phyloP scores from a whole-genome alignment of 73 alveolate species.

The Paramecium primaurelia region DNA sequence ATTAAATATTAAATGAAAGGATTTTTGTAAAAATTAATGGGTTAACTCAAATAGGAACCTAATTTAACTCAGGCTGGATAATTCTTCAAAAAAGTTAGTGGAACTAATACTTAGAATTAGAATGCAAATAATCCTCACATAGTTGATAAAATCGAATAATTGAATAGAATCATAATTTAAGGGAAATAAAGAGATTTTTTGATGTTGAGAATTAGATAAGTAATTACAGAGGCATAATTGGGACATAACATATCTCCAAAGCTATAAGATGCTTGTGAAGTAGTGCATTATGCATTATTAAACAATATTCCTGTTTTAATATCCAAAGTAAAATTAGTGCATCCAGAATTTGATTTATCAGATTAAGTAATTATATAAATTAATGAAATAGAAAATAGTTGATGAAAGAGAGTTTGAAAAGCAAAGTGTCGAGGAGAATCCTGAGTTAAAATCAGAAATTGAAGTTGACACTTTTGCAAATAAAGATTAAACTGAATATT shows the following conservation, averaged over 20 bases:
- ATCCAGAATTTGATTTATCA: neutral
- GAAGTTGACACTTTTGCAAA: neutral
- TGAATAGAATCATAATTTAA: neutral
- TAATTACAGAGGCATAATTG: neutral
- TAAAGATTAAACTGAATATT: neutral
- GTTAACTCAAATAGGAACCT: neutral
- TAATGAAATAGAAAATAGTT: neutral
- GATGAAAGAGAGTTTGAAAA: neutral
- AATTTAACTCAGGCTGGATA: neutral
- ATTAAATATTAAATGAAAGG: neutral
- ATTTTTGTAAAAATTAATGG: neutral
- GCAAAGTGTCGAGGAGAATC: neutral
- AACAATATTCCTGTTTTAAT: neutral
- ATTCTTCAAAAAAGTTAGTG: neutral
- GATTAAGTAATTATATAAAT: neutral
- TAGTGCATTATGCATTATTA: neutral
- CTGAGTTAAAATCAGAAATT: neutral
- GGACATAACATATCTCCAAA: constrained; percentile 6
- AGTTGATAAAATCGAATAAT: neutral
- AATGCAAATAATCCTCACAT: neutral
- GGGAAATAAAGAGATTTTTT: neutral
- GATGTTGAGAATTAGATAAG: neutral
- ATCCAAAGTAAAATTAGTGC: neutral
- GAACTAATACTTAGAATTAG: neutral
- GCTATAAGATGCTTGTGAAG: constrained; percentile 6